Conservation (phyloP, 2,329 filamentous ascomycete genomes). For the Cordyceps javanica region DNA sequence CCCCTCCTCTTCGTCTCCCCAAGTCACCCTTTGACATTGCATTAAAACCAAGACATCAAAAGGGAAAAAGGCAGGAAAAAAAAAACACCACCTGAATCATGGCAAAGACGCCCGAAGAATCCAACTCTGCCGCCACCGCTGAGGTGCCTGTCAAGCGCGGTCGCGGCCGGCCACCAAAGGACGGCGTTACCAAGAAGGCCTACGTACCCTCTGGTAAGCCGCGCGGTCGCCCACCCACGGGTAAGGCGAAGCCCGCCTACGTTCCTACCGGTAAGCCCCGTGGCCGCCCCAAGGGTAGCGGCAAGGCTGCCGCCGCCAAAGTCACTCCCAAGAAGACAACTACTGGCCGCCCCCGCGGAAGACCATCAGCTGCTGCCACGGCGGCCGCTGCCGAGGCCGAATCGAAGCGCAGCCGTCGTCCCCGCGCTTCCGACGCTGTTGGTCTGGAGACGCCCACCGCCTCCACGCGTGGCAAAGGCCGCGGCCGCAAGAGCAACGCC, state of each 20-base stretch:
- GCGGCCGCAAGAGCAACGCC: slow-evolving; percentile 12
- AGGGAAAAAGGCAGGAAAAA: too few relatives aligned
- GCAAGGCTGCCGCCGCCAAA: slow-evolving; percentile 16
- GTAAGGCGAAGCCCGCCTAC: slow-evolving; percentile 26
- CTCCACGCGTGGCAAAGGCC: neutral
- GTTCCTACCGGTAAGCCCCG: slow-evolving; percentile 39
- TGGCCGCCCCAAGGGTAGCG: slow-evolving; percentile 40
- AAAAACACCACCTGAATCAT: neutral
- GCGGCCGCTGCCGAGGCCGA: slow-evolving; percentile 14
- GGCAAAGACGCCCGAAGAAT: slow-evolving; percentile 25
- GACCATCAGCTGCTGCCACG: slow-evolving; percentile 23
- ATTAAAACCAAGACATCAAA: too few relatives aligned
- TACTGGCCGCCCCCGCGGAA: slow-evolving; percentile 25
- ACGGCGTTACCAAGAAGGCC: slow-evolving; percentile 30
- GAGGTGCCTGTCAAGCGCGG: slow-evolving; percentile 25
- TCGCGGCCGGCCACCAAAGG: slow-evolving; percentile 34
- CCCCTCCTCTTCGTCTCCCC: neutral
- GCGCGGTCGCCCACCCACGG: slow-evolving; percentile 35
- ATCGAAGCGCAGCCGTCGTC: neutral
- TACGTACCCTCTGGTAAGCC: slow-evolving; percentile 33
- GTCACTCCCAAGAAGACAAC: slow-evolving; percentile 8
- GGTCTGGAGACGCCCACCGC: neutral
- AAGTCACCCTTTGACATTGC: neutral
- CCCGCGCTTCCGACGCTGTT: neutral
- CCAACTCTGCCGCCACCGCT: slow-evolving; percentile 13